Evolutionary conservation across 768 basidiomycete genomes (phyloP), one percentile per base, ranked within the genome.

Genomic region (Boletus tomentosulus): DNA sequence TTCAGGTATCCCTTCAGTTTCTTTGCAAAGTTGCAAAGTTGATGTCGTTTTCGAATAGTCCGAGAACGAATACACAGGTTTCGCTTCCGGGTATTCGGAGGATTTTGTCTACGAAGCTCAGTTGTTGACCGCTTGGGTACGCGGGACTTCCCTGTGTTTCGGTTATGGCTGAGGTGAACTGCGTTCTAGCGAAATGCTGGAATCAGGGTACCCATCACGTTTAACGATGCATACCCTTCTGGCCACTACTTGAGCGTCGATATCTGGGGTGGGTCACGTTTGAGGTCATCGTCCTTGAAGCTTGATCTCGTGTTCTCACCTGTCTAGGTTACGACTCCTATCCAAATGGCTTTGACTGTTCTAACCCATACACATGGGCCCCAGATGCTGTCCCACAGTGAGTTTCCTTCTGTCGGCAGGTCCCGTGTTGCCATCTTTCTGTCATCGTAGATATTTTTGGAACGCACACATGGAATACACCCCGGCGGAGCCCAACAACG

Each of bases 321-420:
- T 34, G 11, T 46, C 31, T 46, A 66, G 61, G 60, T 22, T 61
- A 62, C 16, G 64, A 66, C 9, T 57, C 49, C 27, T 81, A 81
- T 55, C 78, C 79, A 2, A 77, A 79, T 51, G 77, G 78, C 1
- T 83, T 83, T 57, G 78, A 83, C 60, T 83, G 82, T 58, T 71
- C 75, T 1, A 54, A 76, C 51, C 79, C 81, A 1, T 57, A 75
- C 39, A 65, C 57, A 8, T 82, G 82, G 82, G 55, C 67, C 15
- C 47, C 77, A 1, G 62, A 72, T 47, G 74, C 73, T 25, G 78
- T 80, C 35, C 74, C 77, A 11, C 68, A 70, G 76, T 64, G 45
- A 47, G 55, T 46, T 34, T 42, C 25, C 7, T 38, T 15, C 12
- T 33, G n/a, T 15, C 10, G n/a, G 7, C 41, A 33, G 5, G 15